These are phyloP conservation scores for Colletotrichum liriopes DNA, from an alignment of 2,329 filamentous ascomycete species.

Conservation along the genomic window DNA sequence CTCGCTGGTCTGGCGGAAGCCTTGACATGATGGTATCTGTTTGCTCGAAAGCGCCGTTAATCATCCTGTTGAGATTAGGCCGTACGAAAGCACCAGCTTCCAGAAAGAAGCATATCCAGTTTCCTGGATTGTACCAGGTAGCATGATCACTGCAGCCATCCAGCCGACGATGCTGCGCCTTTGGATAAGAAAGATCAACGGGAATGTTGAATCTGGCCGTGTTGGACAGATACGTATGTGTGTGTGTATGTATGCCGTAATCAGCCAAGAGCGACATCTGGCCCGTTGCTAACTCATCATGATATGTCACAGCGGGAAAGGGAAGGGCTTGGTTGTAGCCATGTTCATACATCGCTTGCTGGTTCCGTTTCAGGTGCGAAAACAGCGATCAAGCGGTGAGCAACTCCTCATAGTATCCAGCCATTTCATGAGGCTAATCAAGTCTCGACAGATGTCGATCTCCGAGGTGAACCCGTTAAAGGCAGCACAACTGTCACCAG, in stretches of 20 bases:
- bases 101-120: conserved; percentile 39
- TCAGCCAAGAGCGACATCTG: no score
- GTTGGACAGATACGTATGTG: no score
- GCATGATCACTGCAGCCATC: conserved; percentile 35
- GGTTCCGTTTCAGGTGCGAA: not conserved
- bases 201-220: not conserved
- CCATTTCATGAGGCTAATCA: not conserved
- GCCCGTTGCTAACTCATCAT: not conserved
- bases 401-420: not conserved
- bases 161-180: conserved; percentile 28
- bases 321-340: not conserved
- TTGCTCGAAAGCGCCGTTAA: conserved; percentile 4
- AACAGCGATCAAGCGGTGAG: conserved; percentile 15
- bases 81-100: conserved; percentile 11
- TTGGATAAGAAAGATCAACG: not conserved
- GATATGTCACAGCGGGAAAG: not conserved
- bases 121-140: conserved; percentile 29
- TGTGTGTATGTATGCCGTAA: not conserved
- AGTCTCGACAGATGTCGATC: conserved; percentile 2
- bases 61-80: not conserved
- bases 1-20: not conserved
- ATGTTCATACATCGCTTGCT: no score
- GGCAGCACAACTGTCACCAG: not conserved
- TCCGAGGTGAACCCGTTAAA: conserved; percentile 33
- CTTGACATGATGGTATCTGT: conserved; percentile 8